Evolutionary conservation across 345 rosid species (phyloP).

Genomic region (Luvunga scandens): DNA sequence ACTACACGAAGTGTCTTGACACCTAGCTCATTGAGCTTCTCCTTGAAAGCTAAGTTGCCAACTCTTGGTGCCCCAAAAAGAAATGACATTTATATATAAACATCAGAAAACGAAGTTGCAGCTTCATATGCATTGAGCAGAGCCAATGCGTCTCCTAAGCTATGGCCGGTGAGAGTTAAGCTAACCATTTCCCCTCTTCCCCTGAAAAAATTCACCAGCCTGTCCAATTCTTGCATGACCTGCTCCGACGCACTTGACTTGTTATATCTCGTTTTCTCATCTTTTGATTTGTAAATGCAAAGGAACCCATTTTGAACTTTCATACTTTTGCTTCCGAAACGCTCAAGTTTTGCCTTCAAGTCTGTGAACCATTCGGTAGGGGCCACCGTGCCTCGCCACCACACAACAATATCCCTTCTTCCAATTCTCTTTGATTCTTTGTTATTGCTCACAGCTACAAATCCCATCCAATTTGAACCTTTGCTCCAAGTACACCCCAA

Average conservation of each 20-base stretch:
- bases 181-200: slow-evolving; percentile 38
- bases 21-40: slow-evolving; percentile 37
- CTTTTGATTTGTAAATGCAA: slow-evolving; percentile 39
- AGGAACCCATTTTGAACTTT: slow-evolving; percentile 41
- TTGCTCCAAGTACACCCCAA: slow-evolving; percentile 30
- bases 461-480: slow-evolving; percentile 54
- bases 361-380: slow-evolving; percentile 38
- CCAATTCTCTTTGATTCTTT: slow-evolving; percentile 33
- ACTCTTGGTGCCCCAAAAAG: slow-evolving; percentile 68
- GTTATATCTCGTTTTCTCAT: slow-evolving; percentile 32
- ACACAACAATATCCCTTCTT: slow-evolving; percentile 40
- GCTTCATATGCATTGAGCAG: slow-evolving; percentile 46
- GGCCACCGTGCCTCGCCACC: slow-evolving; percentile 47
- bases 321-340: slow-evolving; percentile 20
- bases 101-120: slow-evolving; percentile 33
- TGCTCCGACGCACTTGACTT: slow-evolving; percentile 50
- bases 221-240: slow-evolving; percentile 32
- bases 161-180: slow-evolving; percentile 43
- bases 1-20: slow-evolving; percentile 56
- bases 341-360: slow-evolving; percentile 29
- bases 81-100: slow-evolving; percentile 48
- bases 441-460: slow-evolving; percentile 32
- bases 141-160: slow-evolving; percentile 47
- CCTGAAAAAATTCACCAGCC: slow-evolving; percentile 22
- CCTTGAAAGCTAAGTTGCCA: slow-evolving; percentile 61